phyloP scores from a whole-genome alignment of 2,329 filamentous ascomycete species.

The Trichoderma asperellum region DNA sequence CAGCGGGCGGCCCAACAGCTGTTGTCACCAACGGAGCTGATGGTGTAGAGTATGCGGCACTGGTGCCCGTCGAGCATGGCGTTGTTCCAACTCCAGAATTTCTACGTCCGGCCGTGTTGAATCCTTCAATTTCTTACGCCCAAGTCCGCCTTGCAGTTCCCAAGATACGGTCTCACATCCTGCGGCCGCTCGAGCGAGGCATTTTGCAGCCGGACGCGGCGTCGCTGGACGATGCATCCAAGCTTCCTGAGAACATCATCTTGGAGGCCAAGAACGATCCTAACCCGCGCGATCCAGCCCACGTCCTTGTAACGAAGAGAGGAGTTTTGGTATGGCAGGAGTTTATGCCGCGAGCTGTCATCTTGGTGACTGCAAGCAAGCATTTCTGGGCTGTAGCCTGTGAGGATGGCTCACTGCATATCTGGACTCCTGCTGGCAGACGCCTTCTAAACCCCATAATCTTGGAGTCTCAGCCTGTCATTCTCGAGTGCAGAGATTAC shows the following conservation, averaged over 20 bases:
- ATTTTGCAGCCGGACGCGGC: slow-evolving; percentile 55
- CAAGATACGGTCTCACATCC: slow-evolving; percentile 79
- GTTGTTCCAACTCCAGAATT: slow-evolving; percentile 76
- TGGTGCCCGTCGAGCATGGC: slow-evolving; percentile 62
- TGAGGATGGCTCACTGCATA: slow-evolving; percentile 86
- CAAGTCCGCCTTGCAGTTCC: slow-evolving; percentile 87
- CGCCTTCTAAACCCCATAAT: slow-evolving; percentile 83
- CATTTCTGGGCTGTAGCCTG: slow-evolving; percentile 92
- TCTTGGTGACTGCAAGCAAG: slow-evolving; percentile 89
- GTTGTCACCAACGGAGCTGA: slow-evolving; percentile 78
- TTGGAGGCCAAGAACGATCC: slow-evolving; percentile 87
- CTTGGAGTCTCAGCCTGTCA: slow-evolving; percentile 89
- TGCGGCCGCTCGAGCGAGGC: slow-evolving; percentile 76
- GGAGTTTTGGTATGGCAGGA: slow-evolving; percentile 90
- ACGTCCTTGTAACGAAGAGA: slow-evolving; percentile 79
- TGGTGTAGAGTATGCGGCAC: slow-evolving; percentile 75
- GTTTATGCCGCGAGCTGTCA: slow-evolving; percentile 80
- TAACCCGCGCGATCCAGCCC: slow-evolving; percentile 77
- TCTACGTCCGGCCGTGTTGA: slow-evolving; percentile 84
- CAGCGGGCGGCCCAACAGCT: slow-evolving; percentile 69
- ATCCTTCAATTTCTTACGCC: slow-evolving; percentile 77
- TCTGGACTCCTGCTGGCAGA: slow-evolving; percentile 91
- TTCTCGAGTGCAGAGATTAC: slow-evolving; percentile 85
- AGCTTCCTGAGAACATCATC: slow-evolving; percentile 70
- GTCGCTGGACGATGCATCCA: slow-evolving; percentile 63